Percentiles rank a stretch among this genome's conserved stretches.
These are phyloP conservation scores for Botryotinia convoluta DNA, from an alignment of 2,329 filamentous ascomycete species.

Conservation along the genomic window DNA sequence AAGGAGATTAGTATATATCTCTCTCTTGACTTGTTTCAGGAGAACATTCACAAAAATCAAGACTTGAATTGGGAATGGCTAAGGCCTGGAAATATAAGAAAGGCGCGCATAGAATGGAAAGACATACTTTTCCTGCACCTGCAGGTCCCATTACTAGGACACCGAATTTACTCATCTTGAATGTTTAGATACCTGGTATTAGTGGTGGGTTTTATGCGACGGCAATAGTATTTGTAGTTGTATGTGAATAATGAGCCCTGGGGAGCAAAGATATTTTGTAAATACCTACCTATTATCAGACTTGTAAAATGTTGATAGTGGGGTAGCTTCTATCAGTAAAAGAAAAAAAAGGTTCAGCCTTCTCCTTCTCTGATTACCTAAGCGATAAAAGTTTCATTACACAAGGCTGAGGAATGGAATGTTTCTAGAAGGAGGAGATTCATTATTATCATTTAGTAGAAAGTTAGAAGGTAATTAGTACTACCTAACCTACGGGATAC, in stretches of 20 bases:
- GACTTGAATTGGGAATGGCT: not conserved
- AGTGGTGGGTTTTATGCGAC: not conserved
- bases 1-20: not conserved
- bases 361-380: not conserved
- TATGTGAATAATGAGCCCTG: not conserved
- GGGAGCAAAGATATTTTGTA: not conserved
- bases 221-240: not conserved
- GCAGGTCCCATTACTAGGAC: conserved; percentile 95
- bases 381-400: not conserved
- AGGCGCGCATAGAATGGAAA: not conserved
- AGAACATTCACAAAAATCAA: not conserved
- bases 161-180: conserved; percentile 85
- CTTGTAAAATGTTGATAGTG: conserved; percentile 5
- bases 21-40: not conserved
- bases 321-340: not conserved
- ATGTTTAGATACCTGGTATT: not conserved
- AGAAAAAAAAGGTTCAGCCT: conserved; percentile 17
- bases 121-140: conserved; percentile 77
- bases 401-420: conserved; percentile 3
- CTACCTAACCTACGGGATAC: not conserved
- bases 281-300: not conserved
- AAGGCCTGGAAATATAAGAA: conserved; percentile 30
- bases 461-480: not conserved
- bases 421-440: not conserved
- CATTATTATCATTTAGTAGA: not conserved